Percentiles rank a stretch among this genome's conserved stretches.
These are phyloP conservation scores for Schizothecium vesticola DNA, from an alignment of 495 filamentous ascomycete genomes.

Conservation along the genomic window DNA sequence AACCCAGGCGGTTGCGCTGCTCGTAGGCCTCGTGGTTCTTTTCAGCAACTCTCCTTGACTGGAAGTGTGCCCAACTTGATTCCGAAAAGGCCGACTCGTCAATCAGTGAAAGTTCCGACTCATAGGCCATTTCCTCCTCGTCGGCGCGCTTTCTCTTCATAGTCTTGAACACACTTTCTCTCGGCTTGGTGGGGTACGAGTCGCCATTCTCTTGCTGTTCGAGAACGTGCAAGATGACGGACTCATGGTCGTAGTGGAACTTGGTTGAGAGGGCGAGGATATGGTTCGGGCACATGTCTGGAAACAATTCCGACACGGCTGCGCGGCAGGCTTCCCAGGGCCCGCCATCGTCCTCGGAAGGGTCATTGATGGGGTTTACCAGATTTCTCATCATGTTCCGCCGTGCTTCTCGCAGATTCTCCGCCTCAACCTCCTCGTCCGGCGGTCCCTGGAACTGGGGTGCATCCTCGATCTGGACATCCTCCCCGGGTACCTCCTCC, in stretches of 20 bases:
- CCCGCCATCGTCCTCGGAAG: background rate
- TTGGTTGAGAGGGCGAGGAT: slow-evolving; percentile 12
- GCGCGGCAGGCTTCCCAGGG: slow-evolving; percentile 13
- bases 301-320: slow-evolving; percentile 29
- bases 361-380: background rate
- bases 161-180: background rate
- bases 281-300: slow-evolving; percentile 36
- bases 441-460: background rate
- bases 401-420: background rate
- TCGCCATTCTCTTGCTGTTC: slow-evolving; percentile 30
- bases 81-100: background rate
- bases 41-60: background rate
- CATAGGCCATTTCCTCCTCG: background rate
- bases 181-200: slow-evolving; percentile 26
- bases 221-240: slow-evolving; percentile 24
- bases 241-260: slow-evolving; percentile 15
- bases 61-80: background rate
- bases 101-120: background rate
- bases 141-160: background rate
- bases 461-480: background rate
- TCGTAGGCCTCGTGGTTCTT: slow-evolving; percentile 4
- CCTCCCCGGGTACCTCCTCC: background rate
- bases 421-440: background rate
- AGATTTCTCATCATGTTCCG: background rate
- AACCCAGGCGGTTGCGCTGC: slow-evolving; percentile 6